Conservation (phyloP, 345 rosid species). For the Gossypium raimondii region DNA sequence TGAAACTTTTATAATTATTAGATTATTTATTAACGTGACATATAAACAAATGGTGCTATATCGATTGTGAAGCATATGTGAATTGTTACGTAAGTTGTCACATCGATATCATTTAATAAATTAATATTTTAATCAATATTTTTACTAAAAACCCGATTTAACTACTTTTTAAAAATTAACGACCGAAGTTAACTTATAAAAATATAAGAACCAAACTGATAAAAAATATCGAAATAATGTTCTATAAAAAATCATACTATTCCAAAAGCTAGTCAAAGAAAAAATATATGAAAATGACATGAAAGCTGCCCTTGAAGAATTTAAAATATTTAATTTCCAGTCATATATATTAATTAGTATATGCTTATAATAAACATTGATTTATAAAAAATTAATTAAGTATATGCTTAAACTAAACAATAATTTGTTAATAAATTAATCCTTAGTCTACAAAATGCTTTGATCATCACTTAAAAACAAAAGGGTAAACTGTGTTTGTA, state of each 20-base stretch:
- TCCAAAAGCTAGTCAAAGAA: neutral
- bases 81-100: no score
- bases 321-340: neutral
- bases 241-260: neutral
- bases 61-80: no score
- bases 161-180: no score
- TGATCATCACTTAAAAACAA: neutral
- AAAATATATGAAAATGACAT: neutral
- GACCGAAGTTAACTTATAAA: no score
- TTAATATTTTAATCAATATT: no score
- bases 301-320: neutral
- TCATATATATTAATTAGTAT: neutral
- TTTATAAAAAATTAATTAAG: neutral
- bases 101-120: no score
- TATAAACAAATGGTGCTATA: no score
- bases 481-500: no score
- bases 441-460: neutral
- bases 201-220: no score
- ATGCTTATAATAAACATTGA: neutral
- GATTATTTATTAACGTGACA: neutral
- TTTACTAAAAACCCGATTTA: no score
- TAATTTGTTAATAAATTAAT: neutral
- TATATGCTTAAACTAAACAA: neutral
- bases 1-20: no score
- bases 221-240: no score